Conservation (phyloP, 371 early-diverging fungal species). For the Circinella umbellata region DNA sequence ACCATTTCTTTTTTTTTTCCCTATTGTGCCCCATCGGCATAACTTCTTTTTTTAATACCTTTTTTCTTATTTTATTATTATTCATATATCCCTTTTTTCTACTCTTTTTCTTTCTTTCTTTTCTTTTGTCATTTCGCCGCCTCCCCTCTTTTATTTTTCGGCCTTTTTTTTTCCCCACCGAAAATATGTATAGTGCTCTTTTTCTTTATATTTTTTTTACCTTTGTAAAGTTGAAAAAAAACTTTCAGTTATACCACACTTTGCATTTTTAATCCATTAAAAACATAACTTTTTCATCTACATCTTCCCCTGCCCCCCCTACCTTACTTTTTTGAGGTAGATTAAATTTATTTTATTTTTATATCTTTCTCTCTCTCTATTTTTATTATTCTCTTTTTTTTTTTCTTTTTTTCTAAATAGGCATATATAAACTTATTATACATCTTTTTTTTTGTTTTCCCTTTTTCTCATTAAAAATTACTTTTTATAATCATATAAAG, state of each 20-base stretch:
- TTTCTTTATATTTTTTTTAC: neutral
- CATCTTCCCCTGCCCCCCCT: neutral
- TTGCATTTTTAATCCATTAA: neutral
- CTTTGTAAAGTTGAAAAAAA: conserved; percentile 3
- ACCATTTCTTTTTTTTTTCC: neutral
- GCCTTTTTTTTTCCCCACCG: neutral
- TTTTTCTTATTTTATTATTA: neutral
- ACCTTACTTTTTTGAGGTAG: too few species aligned
- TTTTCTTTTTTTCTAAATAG: too few species aligned
- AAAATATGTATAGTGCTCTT: conserved; percentile 9
- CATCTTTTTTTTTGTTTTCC: too few species aligned
- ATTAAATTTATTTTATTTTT: too few species aligned
- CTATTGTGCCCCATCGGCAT: neutral
- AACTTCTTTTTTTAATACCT: neutral
- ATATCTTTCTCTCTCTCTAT: too few species aligned
- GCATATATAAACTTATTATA: too few species aligned
- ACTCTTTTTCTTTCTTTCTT: neutral
- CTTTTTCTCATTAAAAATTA: too few species aligned
- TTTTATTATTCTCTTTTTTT: too few species aligned
- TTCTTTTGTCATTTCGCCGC: conserved; percentile 8
- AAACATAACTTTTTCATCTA: neutral
- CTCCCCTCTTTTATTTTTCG: neutral
- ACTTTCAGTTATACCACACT: neutral
- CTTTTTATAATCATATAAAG: too few species aligned
- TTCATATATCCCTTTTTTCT: neutral